Conservation (phyloP, 805 yeast species). For the Candida chauliodis region DNA sequence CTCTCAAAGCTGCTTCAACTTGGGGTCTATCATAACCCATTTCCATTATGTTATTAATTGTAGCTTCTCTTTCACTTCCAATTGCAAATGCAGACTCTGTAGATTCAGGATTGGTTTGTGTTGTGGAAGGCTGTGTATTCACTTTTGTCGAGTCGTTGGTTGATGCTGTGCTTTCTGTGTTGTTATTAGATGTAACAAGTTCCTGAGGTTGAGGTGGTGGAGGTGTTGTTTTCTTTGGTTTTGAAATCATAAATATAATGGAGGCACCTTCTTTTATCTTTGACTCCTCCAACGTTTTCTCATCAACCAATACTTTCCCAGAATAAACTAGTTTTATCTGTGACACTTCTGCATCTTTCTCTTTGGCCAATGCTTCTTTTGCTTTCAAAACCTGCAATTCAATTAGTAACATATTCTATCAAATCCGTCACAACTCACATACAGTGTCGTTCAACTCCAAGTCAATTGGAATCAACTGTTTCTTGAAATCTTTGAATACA, state of each 20-base stretch:
- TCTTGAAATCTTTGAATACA: constrained; percentile 87
- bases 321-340: constrained; percentile 90
- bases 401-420: constrained; percentile 12
- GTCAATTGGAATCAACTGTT: constrained; percentile 79
- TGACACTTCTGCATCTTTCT: constrained; percentile 63
- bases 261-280: constrained; percentile 84
- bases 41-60: constrained; percentile 80
- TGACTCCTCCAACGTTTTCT: constrained; percentile 64
- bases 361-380: constrained; percentile 67
- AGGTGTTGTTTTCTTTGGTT: constrained; percentile 29
- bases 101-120: constrained; percentile 18
- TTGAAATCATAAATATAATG: constrained; percentile 85
- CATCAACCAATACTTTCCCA: constrained; percentile 85
- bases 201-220: constrained; percentile 18
- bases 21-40: constrained; percentile 92
- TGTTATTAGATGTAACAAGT: constrained; percentile 18
- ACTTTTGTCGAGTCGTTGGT: constrained; percentile 15
- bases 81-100: constrained; percentile 51
- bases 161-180: constrained; percentile 13
- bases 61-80: constrained; percentile 74
- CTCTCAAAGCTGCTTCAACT: constrained; percentile 86
- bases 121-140: constrained; percentile 10
- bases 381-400: constrained; percentile 51
- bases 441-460: constrained; percentile 69
- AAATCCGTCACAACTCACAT: constrained; percentile 19